phyloP scores from a whole-genome alignment of 305 asterid genomes.

The Fraxinus dipetala region DNA sequence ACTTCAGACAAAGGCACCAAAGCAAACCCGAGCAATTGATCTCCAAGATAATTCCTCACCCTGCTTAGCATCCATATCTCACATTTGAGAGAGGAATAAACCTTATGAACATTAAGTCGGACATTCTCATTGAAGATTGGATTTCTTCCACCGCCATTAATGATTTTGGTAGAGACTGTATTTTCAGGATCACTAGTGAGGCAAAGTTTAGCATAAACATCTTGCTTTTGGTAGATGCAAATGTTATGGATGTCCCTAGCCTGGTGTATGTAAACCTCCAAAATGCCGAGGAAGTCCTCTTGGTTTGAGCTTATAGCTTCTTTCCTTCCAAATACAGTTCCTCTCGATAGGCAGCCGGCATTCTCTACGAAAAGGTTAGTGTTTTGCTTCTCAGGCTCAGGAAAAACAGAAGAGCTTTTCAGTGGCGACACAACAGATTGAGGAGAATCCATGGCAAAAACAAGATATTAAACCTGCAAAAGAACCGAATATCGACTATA shows the following conservation, averaged over 20 bases:
- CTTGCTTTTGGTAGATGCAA: conserved; percentile 94
- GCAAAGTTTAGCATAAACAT: conserved; percentile 89
- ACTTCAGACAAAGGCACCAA: conserved; percentile 85
- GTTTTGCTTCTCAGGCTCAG: conserved; percentile 56
- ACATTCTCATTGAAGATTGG: conserved; percentile 78
- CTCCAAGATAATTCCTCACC: conserved; percentile 88
- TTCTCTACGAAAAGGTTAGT: conserved; percentile 33
- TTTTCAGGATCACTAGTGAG: conserved; percentile 79
- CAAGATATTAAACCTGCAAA: conserved; percentile 29
- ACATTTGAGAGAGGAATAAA: conserved; percentile 76
- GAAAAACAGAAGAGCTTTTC: conserved; percentile 44
- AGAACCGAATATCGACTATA: neutral
- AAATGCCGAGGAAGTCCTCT: conserved; percentile 49
- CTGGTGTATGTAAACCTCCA: conserved; percentile 80
- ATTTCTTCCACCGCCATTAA: conserved; percentile 85
- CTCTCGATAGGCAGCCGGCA: conserved; percentile 32
- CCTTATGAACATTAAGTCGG: conserved; percentile 48
- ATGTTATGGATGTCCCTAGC: conserved; percentile 94
- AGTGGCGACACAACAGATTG: conserved; percentile 81
- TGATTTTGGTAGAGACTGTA: conserved; percentile 63
- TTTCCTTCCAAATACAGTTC: conserved; percentile 38
- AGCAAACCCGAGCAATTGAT: conserved; percentile 90
- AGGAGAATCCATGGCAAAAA: conserved; percentile 71
- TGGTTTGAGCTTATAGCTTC: conserved; percentile 32
- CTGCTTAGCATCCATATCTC: conserved; percentile 99